phyloP scores from a whole-genome alignment of 2,329 filamentous ascomycete genomes.

The Reticulascus tulasneorum region DNA sequence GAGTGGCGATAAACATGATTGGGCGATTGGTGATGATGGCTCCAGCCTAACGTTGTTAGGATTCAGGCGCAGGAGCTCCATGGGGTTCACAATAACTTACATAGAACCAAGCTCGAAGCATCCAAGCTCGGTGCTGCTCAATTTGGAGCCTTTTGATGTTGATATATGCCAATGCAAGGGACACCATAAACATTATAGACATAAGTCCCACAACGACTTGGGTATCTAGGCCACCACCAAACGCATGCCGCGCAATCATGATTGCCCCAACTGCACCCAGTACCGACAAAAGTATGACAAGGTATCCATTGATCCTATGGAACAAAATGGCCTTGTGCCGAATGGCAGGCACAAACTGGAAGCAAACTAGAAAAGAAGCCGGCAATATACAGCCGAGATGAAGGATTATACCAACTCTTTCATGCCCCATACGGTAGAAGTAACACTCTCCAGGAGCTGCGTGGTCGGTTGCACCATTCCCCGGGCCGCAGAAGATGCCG shows the following conservation, averaged over 20 bases:
- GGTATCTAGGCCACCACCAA: conserved; percentile 50
- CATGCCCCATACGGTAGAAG: conserved; percentile 22
- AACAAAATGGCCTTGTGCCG: conserved; percentile 45
- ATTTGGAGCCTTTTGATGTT: conserved; percentile 59
- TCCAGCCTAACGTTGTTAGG: conserved; percentile 33
- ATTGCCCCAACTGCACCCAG: conserved; percentile 44
- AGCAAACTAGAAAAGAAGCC: conserved; percentile 35
- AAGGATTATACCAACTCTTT: conserved; percentile 37
- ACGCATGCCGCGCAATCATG: conserved; percentile 46
- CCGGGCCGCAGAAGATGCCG: conserved; percentile 5
- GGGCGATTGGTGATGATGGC: conserved; percentile 46
- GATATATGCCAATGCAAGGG: conserved; percentile 43
- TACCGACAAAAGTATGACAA: conserved; percentile 43
- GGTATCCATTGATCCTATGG: conserved; percentile 59
- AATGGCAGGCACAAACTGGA: conserved; percentile 46
- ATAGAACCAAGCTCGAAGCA: conserved; percentile 53
- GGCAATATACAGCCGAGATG: conserved; percentile 43
- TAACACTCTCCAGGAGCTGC: conserved; percentile 33
- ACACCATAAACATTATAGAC: conserved; percentile 37
- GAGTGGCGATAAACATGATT: conserved; percentile 35
- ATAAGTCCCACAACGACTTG: conserved; percentile 41
- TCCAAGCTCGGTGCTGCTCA: conserved; percentile 61
- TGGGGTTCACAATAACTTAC: conserved; percentile 22
- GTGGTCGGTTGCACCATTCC: too few species aligned
- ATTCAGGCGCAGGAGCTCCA: accelerated